Percentiles rank a stretch among this genome's conserved stretches.
Evolutionary conservation across 306 rosid species (phyloP).

Genomic region (Prunus campanulata): DNA sequence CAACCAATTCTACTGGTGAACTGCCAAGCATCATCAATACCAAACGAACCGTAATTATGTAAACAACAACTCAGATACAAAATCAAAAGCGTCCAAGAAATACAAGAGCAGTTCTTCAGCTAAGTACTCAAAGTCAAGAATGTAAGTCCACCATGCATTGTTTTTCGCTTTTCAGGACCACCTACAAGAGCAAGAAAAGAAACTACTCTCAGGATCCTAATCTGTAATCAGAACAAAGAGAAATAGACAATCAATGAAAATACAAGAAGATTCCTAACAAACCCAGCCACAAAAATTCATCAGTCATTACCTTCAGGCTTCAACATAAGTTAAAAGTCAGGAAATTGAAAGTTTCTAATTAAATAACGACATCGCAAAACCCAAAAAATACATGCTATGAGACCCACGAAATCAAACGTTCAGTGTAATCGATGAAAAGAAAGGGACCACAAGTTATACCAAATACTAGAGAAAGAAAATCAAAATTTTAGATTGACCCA

Average conservation of each 20-base stretch:
- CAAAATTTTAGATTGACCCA: neutral
- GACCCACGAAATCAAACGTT: neutral
- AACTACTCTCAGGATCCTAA: neutral
- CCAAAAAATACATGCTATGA: neutral
- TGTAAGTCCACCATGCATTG: conserved; percentile 31
- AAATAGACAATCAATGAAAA: conserved; percentile 14
- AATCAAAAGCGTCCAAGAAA: conserved; percentile 36
- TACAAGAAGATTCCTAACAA: neutral
- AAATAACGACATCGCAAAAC: neutral
- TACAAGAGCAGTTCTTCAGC: conserved; percentile 38
- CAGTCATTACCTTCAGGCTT: neutral
- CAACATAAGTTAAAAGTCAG: neutral
- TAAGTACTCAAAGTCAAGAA: conserved; percentile 35
- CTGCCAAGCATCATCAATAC: conserved; percentile 6
- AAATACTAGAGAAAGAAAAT: neutral
- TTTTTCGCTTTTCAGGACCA: conserved; percentile 11
- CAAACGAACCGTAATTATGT: conserved; percentile 29
- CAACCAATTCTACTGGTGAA: conserved; percentile 23
- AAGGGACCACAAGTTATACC: neutral
- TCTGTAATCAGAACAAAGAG: conserved; percentile 20
- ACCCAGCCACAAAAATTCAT: neutral
- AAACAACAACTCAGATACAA: conserved; percentile 31
- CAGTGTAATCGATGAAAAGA: neutral
- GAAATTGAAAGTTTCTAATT: neutral
- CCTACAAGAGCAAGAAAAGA: conserved; percentile 13